phyloP scores from a whole-genome alignment of 257 asterid genomes.

The Solanum lycopersicoides region DNA sequence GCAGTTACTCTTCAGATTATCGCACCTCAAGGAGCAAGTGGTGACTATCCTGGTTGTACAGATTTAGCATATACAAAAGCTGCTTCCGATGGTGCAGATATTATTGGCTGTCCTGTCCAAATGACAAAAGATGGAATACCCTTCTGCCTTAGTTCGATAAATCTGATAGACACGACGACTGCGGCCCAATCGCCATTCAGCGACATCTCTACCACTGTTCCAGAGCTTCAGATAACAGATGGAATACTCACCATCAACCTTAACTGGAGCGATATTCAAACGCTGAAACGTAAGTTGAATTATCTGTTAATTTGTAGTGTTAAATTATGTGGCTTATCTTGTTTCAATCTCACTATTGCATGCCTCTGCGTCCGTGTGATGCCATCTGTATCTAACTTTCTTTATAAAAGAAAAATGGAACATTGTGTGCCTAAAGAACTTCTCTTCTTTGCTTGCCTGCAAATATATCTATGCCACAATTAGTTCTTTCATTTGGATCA shows the following conservation, averaged over 20 bases:
- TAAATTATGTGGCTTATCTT: neutral
- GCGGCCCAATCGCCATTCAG: conserved; percentile 27
- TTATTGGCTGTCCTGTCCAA: conserved; percentile 80
- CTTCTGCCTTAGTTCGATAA: conserved; percentile 67
- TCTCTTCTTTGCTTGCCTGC: neutral
- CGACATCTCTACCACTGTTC: conserved; percentile 17
- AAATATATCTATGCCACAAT: neutral
- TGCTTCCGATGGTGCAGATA: conserved; percentile 60
- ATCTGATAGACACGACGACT: conserved; percentile 42
- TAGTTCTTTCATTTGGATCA: neutral
- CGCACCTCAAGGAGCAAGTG: conserved; percentile 82
- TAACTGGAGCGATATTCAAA: conserved; percentile 57
- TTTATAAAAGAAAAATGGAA: neutral
- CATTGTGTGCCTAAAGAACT: neutral
- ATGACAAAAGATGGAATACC: conserved; percentile 57
- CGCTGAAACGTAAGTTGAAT: conserved; percentile 41
- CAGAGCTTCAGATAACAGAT: conserved; percentile 26
- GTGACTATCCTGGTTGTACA: conserved; percentile 76
- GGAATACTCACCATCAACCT: conserved; percentile 59
- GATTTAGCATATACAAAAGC: conserved; percentile 53
- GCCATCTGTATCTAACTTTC: neutral
- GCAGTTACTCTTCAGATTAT: conserved; percentile 47
- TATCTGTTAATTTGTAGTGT: neutral
- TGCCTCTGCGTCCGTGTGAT: neutral
- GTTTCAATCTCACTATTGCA: neutral